These are phyloP conservation scores for Huntiella bhutanensis DNA, from an alignment of 2,329 filamentous ascomycete species.

Conservation along the genomic window DNA sequence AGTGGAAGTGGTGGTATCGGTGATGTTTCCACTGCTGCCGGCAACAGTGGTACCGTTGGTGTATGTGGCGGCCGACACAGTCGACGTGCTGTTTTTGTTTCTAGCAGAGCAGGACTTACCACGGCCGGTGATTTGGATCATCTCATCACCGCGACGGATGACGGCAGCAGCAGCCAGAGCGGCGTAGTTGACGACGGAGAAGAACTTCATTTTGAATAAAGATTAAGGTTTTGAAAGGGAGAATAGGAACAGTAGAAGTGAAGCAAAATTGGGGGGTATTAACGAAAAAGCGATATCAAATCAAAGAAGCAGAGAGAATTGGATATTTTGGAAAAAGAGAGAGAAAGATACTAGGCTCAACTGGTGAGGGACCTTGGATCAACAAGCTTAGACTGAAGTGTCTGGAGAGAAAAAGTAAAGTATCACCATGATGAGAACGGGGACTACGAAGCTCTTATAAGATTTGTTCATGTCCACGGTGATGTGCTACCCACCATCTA, in stretches of 20 bases:
- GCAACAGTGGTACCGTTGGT: too few species aligned
- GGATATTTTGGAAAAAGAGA: not conserved
- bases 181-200: slow-evolving; percentile 5
- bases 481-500: too few species aligned
- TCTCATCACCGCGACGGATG: slow-evolving; percentile 7
- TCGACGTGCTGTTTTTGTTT: not conserved
- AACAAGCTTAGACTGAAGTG: slow-evolving; percentile 8
- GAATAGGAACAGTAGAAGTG: not conserved
- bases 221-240: not conserved
- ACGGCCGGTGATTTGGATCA: slow-evolving; percentile 6
- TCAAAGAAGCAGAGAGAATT: not conserved
- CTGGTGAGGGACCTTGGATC: slow-evolving; percentile 1
- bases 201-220: slow-evolving; percentile 9
- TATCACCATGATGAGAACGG: too few species aligned
- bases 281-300: not conserved
- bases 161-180: slow-evolving; percentile 10
- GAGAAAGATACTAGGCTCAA: not conserved
- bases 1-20: not conserved
- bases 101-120: slow-evolving; percentile 3
- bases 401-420: slow-evolving; percentile 3
- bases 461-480: too few species aligned
- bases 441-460: too few species aligned
- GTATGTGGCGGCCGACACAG: too few species aligned
- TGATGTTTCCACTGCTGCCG: too few species aligned
- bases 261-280: not conserved